Base-by-base conservation (phyloP, 23 red algal genomes). In the Gracilaria gracilis region DNA sequence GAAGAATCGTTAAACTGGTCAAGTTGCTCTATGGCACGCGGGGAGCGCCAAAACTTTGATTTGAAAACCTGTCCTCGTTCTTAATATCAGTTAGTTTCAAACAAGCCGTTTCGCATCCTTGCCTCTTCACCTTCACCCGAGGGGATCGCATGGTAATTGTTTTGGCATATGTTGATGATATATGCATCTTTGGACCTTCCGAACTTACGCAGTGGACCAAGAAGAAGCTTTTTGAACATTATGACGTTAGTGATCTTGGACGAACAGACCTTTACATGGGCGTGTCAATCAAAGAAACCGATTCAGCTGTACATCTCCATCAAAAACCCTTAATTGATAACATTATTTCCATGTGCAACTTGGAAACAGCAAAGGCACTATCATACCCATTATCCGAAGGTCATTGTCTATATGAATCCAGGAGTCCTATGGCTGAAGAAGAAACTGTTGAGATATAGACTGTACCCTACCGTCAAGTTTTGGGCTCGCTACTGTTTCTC, bases 21-120 rank as follows among this genome's bases (percentile, higher is more conserved):
- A 89, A 89, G 51, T 89, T 54, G 37, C 59, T 86, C 9, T 89
- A 89, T 69, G 75, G 57, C 31, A 39, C 36, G 3, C 14, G 73
- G 16, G 29, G 80, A 50, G 50, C 69, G 4, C 86, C 86, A 31
- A 34, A 17, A 21, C 69, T 89, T 0, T 89, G 53, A 51, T 79
- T 33, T 31, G 33, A 80, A 49, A 37, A 57, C 49, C 53, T 89
- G 8, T 79, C 70, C 11, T 16, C n/a, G 11, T 57, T n/a, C 19
- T 39, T 77, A 24, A 0, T 33, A 44, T 58, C 37, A 14, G 21
- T 77, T 59, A 47, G 65, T 3, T 57, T 88, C 27, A 35, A 17
- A 23, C 16, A 53, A 33, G 19, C 39, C 27, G 16, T 11, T 20
- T 76, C 39, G 46, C 21, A n/a, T 42, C n/a, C 20, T 3, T 88